Conservation (phyloP, 805 yeast species). For the Metschnikowia baotianmanensis region DNA sequence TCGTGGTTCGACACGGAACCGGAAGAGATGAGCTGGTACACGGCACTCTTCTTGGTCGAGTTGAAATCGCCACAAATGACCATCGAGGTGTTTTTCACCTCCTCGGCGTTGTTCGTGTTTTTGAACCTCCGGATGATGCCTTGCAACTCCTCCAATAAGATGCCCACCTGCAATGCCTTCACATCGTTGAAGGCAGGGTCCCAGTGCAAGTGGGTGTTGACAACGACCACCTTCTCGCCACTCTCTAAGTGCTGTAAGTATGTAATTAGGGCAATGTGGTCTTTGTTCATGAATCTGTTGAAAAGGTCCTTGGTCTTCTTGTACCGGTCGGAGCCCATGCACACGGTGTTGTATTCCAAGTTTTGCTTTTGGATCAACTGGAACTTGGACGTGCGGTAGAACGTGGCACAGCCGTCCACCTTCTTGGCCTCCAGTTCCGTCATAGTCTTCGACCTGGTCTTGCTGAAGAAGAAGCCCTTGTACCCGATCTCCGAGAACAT, state of each 20-base stretch:
- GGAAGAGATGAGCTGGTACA: conserved; percentile 80
- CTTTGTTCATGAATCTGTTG: conserved; percentile 94
- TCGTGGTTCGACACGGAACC: conserved; percentile 76
- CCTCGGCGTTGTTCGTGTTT: conserved; percentile 46
- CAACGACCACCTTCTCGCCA: conserved; percentile 69
- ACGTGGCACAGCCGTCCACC: conserved; percentile 98
- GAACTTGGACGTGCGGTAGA: conserved; percentile 70
- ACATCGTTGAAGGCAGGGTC: conserved; percentile 96
- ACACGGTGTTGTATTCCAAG: conserved; percentile 79
- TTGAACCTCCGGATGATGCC: conserved; percentile 50
- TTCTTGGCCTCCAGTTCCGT: conserved; percentile 72
- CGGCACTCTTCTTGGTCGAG: conserved; percentile 84
- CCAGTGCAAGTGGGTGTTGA: conserved; percentile 97
- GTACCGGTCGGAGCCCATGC: conserved; percentile 79
- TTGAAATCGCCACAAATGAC: conserved; percentile 95
- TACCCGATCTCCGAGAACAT: conserved; percentile 71
- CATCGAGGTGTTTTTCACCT: conserved; percentile 64
- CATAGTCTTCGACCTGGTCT: conserved; percentile 93
- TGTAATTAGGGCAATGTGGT: conserved; percentile 80
- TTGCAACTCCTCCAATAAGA: conserved; percentile 84
- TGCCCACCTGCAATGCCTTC: conserved; percentile 92
- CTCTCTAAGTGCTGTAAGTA: conserved; percentile 70
- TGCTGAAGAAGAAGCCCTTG: conserved; percentile 76
- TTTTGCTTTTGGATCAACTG: conserved; percentile 65
- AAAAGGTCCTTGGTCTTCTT: conserved; percentile 92